Evolutionary conservation across 768 basidiomycete genomes (phyloP), one percentile per base, ranked within the genome.

Genomic region (Auriculariales sp.): DNA sequence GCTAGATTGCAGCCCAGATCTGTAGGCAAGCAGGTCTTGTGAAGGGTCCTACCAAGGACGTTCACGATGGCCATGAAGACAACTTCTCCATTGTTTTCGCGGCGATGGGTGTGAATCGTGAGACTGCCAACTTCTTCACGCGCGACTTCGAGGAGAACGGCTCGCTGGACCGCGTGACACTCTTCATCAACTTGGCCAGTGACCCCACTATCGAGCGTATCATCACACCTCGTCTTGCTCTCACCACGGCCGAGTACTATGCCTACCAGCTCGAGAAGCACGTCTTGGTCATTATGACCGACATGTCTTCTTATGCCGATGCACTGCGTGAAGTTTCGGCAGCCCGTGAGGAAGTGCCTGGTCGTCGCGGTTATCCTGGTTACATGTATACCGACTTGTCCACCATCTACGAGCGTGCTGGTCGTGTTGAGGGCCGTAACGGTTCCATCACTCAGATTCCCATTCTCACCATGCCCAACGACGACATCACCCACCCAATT

Each of bases 81-180:
- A 99, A 99, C 68, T 99, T 99, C 76, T 94, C 91, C 45, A 93
- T 99, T 61, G 95, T 98, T 45, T 99, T 98, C 64, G 95, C 93
- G 50, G 95, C 95, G 33, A 98, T 99, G 95, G 95, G 95, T 77
- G 95, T 94, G 52, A 99, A 99, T 72, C 95, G 95, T 92, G 95
- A 99, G 67, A 98, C 95, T 4, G 95, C 95, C 45, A 81, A 94
- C 48, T 99, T 95, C 75, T 99, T 99, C 85, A 93, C 94, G 67
- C 88, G 93, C 64, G 95, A 99, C 71, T 98, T 98, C 64, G 93
- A 98, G 67, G 94, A 95, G 60, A 97, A 95, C 63, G 95, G 95
- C 49, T 87, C 83, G 73, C 75, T 98, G 54, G 92, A 97, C 68
- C 85, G 95, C 57, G 92, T 95, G 49, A 98, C 95, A 5, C 74